Percentiles rank a stretch among this genome's conserved stretches.
Conservation (phyloP, 2,329 filamentous ascomycete genomes). For the Nemania sp. region DNA sequence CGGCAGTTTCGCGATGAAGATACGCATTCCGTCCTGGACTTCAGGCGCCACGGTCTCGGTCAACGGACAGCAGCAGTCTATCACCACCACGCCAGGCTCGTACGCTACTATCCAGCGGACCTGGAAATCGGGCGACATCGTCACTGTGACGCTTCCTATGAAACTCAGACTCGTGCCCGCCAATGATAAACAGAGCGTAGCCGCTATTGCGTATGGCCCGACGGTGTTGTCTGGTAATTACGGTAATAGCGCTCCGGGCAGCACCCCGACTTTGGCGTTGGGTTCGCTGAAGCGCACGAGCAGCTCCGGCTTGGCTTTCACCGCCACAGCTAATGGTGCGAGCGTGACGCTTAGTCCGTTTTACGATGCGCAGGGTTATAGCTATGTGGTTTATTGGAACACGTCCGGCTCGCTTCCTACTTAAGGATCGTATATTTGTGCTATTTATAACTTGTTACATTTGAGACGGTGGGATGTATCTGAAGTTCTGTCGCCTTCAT, state of each 20-base stretch:
- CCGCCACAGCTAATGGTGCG: slow-evolving; percentile 38
- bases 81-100: slow-evolving; percentile 40
- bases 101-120: slow-evolving; percentile 47
- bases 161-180: slow-evolving; percentile 46
- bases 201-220: slow-evolving; percentile 52
- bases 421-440: background rate
- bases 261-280: slow-evolving; percentile 39
- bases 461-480: no score
- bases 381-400: slow-evolving; percentile 50
- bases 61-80: slow-evolving; percentile 43
- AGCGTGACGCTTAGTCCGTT: slow-evolving; percentile 43
- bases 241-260: slow-evolving; percentile 36
- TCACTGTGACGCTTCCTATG: slow-evolving; percentile 52
- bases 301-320: slow-evolving; percentile 37
- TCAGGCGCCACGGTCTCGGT: slow-evolving; percentile 44
- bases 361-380: slow-evolving; percentile 46
- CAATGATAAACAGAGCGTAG: slow-evolving; percentile 50
- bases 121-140: slow-evolving; percentile 49
- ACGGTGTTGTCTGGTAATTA: slow-evolving; percentile 51
- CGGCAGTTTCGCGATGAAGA: slow-evolving; percentile 38
- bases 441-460: no score
- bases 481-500: no score
- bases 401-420: slow-evolving; percentile 25
- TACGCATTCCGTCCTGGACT: slow-evolving; percentile 55
- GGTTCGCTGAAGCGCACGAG: slow-evolving; percentile 34